Percentiles rank a stretch among this genome's conserved stretches.
Evolutionary conservation across 148 eudicot genomes (phyloP).

Genomic region (Rhododendron griersonianum): DNA sequence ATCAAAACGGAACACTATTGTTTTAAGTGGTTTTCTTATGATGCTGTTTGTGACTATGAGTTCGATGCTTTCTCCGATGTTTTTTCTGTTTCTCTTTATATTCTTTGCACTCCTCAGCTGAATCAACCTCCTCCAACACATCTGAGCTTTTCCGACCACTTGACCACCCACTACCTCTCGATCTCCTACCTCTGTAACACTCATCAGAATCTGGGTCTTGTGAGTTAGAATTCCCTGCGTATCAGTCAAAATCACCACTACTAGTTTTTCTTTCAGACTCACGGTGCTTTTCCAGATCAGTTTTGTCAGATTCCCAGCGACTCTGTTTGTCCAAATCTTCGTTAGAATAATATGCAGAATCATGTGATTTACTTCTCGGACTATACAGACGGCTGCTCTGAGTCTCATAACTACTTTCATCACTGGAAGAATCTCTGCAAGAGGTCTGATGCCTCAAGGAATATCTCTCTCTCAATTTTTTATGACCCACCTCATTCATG

Average conservation of each 20-base stretch:
- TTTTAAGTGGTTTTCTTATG: neutral
- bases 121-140: neutral
- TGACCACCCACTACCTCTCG: neutral
- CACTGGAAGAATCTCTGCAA: neutral
- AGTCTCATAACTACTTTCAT: neutral
- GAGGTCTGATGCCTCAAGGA: neutral
- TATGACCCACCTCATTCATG: neutral
- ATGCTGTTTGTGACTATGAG: neutral
- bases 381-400: neutral
- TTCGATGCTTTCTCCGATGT: neutral
- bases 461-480: neutral
- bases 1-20: neutral
- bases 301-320: conserved; percentile 26
- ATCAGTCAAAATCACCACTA: neutral
- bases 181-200: neutral
- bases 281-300: neutral
- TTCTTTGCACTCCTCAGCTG: neutral
- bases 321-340: conserved; percentile 15
- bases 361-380: conserved; percentile 8
- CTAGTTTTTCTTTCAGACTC: neutral
- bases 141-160: neutral
- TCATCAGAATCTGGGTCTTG: neutral
- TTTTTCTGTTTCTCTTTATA: neutral
- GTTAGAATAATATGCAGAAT: conserved; percentile 3
- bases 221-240: neutral